Percentiles rank a stretch among this genome's conserved stretches.
Conservation (phyloP, 495 filamentous ascomycete species). For the Amniculicola lignicola region DNA sequence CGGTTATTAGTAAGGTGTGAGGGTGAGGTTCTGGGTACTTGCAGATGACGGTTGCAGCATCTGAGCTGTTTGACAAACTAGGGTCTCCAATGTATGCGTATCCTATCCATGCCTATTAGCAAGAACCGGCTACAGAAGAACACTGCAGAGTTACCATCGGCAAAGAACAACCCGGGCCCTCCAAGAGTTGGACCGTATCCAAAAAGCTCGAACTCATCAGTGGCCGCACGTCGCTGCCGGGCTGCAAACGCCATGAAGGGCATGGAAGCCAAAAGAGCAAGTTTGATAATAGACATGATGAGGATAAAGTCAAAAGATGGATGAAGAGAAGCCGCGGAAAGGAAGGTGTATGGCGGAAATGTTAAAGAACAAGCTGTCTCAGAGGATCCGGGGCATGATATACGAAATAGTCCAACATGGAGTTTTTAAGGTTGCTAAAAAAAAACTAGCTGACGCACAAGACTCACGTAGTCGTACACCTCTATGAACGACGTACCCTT, state of each 20-base stretch:
- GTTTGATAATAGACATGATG: background rate
- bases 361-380: background rate
- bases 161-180: conserved; percentile 1
- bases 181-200: background rate
- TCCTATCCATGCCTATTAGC: background rate
- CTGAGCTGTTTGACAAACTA: conserved; percentile 7
- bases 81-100: conserved; percentile 10
- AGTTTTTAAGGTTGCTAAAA: background rate
- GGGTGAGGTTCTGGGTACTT: background rate
- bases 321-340: background rate
- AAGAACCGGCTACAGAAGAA: background rate
- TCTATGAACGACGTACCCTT: background rate
- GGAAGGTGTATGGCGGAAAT: background rate
- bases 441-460: background rate
- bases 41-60: conserved; percentile 7
- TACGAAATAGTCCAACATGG: background rate
- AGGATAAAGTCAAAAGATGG: background rate
- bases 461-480: background rate
- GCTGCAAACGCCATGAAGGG: background rate
- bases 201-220: background rate
- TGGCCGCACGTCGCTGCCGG: conserved; percentile 3
- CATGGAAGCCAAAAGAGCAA: conserved; percentile 4
- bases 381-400: background rate
- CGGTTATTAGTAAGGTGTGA: background rate
- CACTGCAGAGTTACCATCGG: background rate